phyloP scores from a whole-genome alignment of 768 basidiomycete genomes.

The Lactarius pseudohatsudake region DNA sequence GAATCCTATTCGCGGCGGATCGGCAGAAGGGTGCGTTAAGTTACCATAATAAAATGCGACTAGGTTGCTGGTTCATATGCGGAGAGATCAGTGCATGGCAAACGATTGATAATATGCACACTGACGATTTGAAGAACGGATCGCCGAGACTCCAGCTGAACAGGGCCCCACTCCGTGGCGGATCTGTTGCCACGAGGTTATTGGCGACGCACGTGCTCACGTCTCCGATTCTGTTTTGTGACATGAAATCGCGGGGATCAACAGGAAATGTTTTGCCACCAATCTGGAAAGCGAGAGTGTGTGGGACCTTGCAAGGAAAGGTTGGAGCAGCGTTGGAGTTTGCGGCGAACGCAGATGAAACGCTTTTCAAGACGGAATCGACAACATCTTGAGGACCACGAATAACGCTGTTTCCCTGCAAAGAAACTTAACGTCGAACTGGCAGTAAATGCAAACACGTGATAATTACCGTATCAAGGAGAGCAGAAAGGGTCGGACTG shows the following conservation, averaged over 20 bases:
- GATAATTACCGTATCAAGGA: constrained; percentile 64
- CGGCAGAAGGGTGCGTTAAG: constrained; percentile 60
- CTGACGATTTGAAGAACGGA: constrained; percentile 74
- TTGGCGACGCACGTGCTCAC: constrained; percentile 22
- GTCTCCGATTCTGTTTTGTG: constrained; percentile 37
- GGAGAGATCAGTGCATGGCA: neutral
- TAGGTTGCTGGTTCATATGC: constrained; percentile 47
- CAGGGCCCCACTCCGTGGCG: constrained; percentile 37
- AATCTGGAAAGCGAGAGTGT: constrained; percentile 25
- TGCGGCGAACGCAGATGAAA: constrained; percentile 22
- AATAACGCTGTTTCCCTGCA: constrained; percentile 71
- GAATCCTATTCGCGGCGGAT: constrained; percentile 69
- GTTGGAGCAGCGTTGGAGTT: constrained; percentile 19
- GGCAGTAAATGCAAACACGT: neutral
- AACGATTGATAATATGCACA: constrained; percentile 11
- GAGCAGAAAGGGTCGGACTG: constrained; percentile 42
- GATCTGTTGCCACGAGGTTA: constrained; percentile 25
- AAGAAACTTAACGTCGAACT: neutral
- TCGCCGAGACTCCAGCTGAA: constrained; percentile 71
- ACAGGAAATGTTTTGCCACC: constrained; percentile 56
- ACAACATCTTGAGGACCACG: constrained; percentile 52
- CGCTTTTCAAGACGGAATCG: constrained; percentile 16
- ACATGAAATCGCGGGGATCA: constrained; percentile 74
- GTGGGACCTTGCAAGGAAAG: constrained; percentile 23
- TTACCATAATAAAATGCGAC: constrained; percentile 74